These are phyloP conservation scores for Rhynchosporium graminicola DNA, from an alignment of 2,329 filamentous ascomycete genomes.

Conservation along the genomic window DNA sequence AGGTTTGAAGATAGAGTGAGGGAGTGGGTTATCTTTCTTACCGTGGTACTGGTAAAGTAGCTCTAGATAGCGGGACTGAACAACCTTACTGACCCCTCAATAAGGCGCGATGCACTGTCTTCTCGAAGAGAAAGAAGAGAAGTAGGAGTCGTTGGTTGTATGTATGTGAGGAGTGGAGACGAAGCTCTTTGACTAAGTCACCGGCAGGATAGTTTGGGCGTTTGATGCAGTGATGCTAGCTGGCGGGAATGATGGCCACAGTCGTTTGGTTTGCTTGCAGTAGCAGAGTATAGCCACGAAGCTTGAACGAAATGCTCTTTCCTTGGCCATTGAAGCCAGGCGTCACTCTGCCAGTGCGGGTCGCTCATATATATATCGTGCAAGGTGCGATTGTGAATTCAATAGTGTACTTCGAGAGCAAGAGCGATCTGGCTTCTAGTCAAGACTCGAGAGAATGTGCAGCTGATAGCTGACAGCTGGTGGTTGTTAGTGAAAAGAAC, in stretches of 20 bases:
- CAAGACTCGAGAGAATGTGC: neutral
- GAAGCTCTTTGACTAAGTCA: slow-evolving; percentile 11
- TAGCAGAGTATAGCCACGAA: neutral
- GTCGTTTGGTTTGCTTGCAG: neutral
- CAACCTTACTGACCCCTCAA: slow-evolving; percentile 3
- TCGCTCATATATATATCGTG: slow-evolving; percentile 10
- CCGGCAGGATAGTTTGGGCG: slow-evolving; percentile 4
- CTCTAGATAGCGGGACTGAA: slow-evolving; percentile 1
- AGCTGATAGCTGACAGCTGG: neutral
- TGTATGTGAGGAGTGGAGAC: slow-evolving; percentile 3
- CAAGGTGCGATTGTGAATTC: slow-evolving; percentile 1
- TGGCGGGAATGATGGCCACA: neutral
- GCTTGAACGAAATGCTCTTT: neutral
- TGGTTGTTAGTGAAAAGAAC: neutral
- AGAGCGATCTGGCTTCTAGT: slow-evolving; percentile 9
- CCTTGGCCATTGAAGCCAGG: slow-evolving; percentile 6
- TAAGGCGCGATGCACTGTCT: slow-evolving; percentile 10
- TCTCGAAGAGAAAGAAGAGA: slow-evolving; percentile 2
- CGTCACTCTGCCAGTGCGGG: neutral
- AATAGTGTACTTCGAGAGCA: slow-evolving; percentile 1
- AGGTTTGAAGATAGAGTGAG: slow-evolving; percentile 2
- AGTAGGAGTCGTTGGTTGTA: slow-evolving; percentile 3
- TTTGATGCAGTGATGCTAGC: neutral
- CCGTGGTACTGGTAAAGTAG: neutral
- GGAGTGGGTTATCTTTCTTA: neutral